Evolutionary conservation across 108 stramenopile genomes (phyloP).

Genomic region (Skeletonema marinoi): DNA sequence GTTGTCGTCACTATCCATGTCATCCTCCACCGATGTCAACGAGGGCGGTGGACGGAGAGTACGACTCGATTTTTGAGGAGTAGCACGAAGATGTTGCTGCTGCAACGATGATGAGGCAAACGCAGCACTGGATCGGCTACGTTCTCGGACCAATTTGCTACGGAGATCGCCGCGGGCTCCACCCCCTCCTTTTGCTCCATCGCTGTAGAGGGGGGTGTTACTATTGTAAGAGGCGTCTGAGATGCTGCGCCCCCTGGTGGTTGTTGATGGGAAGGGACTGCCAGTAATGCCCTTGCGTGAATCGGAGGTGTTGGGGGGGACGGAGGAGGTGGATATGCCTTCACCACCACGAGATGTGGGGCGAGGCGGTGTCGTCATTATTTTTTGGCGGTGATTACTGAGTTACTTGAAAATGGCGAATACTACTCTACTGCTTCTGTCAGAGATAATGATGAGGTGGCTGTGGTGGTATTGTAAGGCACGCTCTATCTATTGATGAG

Average conservation of each 20-base stretch:
- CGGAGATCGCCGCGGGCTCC: background rate
- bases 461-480: no score
- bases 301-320: conserved; percentile 4
- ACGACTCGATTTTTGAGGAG: background rate
- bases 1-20: background rate
- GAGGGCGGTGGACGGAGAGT: background rate
- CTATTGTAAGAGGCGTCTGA: background rate
- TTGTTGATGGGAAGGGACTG: background rate
- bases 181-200: background rate
- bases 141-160: conserved; percentile 3
- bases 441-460: no score
- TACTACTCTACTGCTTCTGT: no score
- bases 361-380: conserved; percentile 1
- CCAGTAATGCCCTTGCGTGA: conserved; percentile 1
- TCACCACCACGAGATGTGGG: conserved; percentile 2
- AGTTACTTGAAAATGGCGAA: no score
- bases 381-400: background rate
- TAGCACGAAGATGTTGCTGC: background rate
- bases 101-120: background rate
- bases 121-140: background rate
- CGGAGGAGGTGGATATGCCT: background rate
- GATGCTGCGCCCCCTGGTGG: background rate
- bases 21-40: background rate
- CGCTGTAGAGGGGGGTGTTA: background rate
- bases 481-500: no score